Evolutionary conservation across 1,284 basidiomycete species (phyloP), one percentile per base, ranked within the genome.

Genomic region (Irpex rosettiformis): DNA sequence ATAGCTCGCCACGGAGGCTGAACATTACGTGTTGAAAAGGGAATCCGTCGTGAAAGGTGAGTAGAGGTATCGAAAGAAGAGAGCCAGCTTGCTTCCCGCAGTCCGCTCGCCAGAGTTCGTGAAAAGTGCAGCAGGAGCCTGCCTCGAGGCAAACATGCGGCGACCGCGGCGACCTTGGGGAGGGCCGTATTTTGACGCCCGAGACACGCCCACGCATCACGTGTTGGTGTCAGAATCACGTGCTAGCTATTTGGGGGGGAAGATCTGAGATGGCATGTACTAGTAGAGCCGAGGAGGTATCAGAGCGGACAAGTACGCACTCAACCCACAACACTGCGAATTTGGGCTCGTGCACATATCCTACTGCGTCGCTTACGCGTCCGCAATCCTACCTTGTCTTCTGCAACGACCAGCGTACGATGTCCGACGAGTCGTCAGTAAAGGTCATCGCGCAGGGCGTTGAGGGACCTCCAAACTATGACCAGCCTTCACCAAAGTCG

Each of bases 1-100:
- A 91, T 62, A 88, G 63, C 79, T 90, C 88, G 33, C 88, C 88
- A 60, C 80, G 85, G 37, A 25, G 37, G 55, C 55, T 51, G 58
- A 51, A 25, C 48, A 51, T 57, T 49, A 58, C 28, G 52, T 40
- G 58, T 37, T 42, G n/a, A n/a, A 52, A 40, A 52, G 49, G 56
- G 53, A 51, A 54, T 55, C 51, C 43, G 60, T 58, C 52, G 55
- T 27, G 52, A 52, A 40, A 52, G 7, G 21, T 51, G 13, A 30
- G 24, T 25, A 21, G 57, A 60, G 60, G 56, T 52, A 16, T 37
- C 33, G 58, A 61, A 56, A 63, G 69, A 68, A 68, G 62, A 66
- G 70, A 63, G 65, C 62, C 61, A 64, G 65, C 54, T 62, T 43
- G 51, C 56, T 40, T 55, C 30, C n/a, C 40, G 21, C 21, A 48